phyloP scores from a whole-genome alignment of 116 monocot genomes.

The Papilionanthe hybrid region DNA sequence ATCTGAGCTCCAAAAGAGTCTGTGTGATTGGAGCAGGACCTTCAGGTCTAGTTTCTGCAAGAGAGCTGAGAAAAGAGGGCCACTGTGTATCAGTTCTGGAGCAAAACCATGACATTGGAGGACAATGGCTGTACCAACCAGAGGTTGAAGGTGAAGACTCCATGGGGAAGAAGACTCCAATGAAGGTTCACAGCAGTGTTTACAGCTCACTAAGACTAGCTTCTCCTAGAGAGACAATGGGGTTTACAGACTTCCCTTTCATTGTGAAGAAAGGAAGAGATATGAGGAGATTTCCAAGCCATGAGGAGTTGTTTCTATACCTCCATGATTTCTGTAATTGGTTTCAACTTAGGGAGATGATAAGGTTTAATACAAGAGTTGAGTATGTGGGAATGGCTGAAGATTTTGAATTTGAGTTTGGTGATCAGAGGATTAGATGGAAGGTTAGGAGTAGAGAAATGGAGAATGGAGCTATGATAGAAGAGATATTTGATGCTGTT shows the following conservation, averaged over 20 bases:
- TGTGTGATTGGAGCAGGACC: conserved; percentile 73
- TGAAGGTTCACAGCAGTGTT: conserved; percentile 43
- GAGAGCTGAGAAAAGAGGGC: conserved; percentile 60
- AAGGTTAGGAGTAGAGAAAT: conserved; percentile 30
- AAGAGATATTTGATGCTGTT: conserved; percentile 64
- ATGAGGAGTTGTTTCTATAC: conserved; percentile 40
- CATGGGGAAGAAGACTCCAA: conserved; percentile 18
- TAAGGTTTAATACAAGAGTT: conserved; percentile 53
- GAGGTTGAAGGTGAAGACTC: conserved; percentile 27
- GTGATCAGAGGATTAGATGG: conserved; percentile 27
- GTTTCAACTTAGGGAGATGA: conserved; percentile 43
- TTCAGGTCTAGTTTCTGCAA: conserved; percentile 43
- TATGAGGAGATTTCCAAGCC: conserved; percentile 48
- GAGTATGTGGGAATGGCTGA: conserved; percentile 37
- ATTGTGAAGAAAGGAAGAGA: conserved; percentile 40
- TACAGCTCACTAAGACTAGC: conserved; percentile 47
- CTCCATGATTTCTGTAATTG: conserved; percentile 47
- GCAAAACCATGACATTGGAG: conserved; percentile 52
- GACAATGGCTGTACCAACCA: conserved; percentile 57
- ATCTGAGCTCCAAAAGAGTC: conserved; percentile 17
- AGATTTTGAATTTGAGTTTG: neutral
- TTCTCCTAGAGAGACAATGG: conserved; percentile 61
- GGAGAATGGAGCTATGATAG: conserved; percentile 8
- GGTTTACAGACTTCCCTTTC: conserved; percentile 67
- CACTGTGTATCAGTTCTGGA: conserved; percentile 53